These are phyloP conservation scores for Corylus heterophylla DNA, from an alignment of 306 rosid species.

Conservation along the genomic window DNA sequence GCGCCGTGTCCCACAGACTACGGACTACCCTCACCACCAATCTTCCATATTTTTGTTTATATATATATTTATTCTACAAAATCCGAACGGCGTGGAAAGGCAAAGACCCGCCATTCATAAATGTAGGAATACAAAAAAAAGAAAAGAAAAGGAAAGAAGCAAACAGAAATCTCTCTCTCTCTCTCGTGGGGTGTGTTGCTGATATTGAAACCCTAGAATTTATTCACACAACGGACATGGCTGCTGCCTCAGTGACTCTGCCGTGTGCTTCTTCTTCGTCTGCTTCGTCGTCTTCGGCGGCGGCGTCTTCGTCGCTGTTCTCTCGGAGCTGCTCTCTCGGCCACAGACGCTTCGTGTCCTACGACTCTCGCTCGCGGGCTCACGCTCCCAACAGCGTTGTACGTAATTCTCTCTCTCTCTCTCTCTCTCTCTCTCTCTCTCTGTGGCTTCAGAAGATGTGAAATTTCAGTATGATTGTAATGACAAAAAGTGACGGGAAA, in stretches of 20 bases:
- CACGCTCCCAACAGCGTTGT: slow-evolving; percentile 40
- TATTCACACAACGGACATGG: slow-evolving; percentile 37
- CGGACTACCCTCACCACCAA: no score
- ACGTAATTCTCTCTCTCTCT: slow-evolving; percentile 11
- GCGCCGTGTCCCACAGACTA: neutral
- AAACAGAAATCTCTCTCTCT: neutral
- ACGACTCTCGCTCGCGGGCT: slow-evolving; percentile 37
- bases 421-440: neutral
- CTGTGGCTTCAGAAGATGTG: neutral
- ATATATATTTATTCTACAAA: neutral
- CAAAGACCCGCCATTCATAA: slow-evolving; percentile 48
- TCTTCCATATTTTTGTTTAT: no score
- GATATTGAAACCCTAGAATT: neutral
- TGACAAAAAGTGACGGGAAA: neutral
- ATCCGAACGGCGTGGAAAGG: slow-evolving; percentile 28
- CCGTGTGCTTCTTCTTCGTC: slow-evolving; percentile 40
- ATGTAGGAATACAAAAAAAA: neutral
- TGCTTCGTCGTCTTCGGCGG: slow-evolving; percentile 31
- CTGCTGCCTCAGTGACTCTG: slow-evolving; percentile 66
- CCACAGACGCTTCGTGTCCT: slow-evolving; percentile 23
- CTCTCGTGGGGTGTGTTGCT: neutral
- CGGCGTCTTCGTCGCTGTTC: slow-evolving; percentile 40
- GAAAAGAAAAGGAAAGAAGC: slow-evolving; percentile 22
- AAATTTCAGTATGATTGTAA: neutral
- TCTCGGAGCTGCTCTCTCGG: slow-evolving; percentile 23